Conservation (phyloP, 345 rosid species). For the Mercurialis annua region DNA sequence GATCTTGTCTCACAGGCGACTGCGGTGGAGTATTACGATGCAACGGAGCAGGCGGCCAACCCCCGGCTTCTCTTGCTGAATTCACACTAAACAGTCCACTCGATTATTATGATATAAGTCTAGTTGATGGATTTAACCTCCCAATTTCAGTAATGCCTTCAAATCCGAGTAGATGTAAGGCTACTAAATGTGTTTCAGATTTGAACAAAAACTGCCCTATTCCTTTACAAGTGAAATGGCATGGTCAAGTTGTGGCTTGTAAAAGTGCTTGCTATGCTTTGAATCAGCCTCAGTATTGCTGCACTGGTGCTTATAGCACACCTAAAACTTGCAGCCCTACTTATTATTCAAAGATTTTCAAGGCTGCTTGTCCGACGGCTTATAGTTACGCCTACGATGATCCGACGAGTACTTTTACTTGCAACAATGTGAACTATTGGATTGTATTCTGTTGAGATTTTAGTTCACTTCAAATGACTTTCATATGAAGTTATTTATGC, state of each 20-base stretch:
- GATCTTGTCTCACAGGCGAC: constrained; percentile 39
- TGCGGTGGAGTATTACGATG: constrained; percentile 39
- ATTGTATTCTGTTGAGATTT: constrained; percentile 32
- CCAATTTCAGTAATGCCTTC: constrained; percentile 34
- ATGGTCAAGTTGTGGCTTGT: constrained; percentile 40
- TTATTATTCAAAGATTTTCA: constrained; percentile 39
- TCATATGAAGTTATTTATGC: too few species aligned
- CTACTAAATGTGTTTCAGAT: constrained; percentile 28
- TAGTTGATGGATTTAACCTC: constrained; percentile 45
- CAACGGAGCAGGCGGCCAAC: constrained; percentile 40
- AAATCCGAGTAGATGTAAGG: constrained; percentile 21
- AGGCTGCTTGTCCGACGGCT: constrained; percentile 41
- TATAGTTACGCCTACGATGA: constrained; percentile 52
- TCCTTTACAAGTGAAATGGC: constrained; percentile 25
- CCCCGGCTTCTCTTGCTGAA: constrained; percentile 49
- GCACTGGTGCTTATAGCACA: constrained; percentile 37
- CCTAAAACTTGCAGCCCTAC: constrained; percentile 45
- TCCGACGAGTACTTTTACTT: constrained; percentile 39
- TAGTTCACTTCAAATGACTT: too few species aligned
- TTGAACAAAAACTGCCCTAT: constrained; percentile 37
- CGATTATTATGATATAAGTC: constrained; percentile 48
- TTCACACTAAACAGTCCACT: constrained; percentile 30
- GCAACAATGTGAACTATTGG: constrained; percentile 30
- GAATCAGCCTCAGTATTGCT: constrained; percentile 38
- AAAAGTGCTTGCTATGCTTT: constrained; percentile 42